Evolutionary conservation across 257 asterid species (phyloP).

Genomic region (Cynanchum wilfordii): DNA sequence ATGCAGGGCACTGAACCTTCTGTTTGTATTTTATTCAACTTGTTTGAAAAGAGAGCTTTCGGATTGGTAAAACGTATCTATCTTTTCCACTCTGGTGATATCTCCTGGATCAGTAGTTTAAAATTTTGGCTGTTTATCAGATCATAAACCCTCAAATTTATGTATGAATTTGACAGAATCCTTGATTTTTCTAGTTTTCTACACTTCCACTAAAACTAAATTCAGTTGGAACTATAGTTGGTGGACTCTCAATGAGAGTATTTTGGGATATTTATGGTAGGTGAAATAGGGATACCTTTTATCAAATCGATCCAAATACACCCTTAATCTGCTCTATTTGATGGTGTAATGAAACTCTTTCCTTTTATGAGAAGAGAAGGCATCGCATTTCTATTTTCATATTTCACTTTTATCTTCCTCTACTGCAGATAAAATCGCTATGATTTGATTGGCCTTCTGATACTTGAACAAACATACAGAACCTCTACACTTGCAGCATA

Average conservation of each 20-base stretch:
- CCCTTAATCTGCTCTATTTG: background rate
- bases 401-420: background rate
- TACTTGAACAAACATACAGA: background rate
- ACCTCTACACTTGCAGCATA: background rate
- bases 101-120: background rate
- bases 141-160: background rate
- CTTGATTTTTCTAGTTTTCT: background rate
- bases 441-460: constrained; percentile 5
- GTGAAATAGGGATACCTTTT: too few species aligned
- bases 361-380: too few species aligned
- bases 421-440: constrained; percentile 14
- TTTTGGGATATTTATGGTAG: background rate
- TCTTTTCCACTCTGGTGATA: background rate
- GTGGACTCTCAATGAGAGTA: background rate
- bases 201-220: background rate
- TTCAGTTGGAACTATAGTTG: background rate
- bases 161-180: background rate
- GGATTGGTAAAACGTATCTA: background rate
- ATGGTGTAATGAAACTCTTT: background rate
- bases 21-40: background rate
- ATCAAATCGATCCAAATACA: background rate
- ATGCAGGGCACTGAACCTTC: background rate
- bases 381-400: background rate
- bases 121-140: background rate
- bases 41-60: background rate